These are phyloP conservation scores for Pinus taeda DNA, from an alignment of 75 land plant genomes.

Conservation along the genomic window DNA sequence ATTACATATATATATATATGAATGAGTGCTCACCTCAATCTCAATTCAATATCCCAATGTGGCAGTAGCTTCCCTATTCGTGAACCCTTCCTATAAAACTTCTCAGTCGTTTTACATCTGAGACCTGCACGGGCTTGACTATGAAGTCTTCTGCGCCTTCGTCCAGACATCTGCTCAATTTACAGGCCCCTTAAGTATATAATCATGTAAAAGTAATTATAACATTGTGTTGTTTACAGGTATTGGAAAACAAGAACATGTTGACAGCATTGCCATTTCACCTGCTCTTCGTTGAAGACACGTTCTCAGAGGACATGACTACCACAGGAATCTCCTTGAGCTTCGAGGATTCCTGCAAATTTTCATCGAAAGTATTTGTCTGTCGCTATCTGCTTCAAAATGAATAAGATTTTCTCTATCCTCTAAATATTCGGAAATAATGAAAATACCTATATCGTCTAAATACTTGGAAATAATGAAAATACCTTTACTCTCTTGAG, in stretches of 20 bases:
- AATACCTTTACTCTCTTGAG: conserved; percentile 46
- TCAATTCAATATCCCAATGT: too few species aligned
- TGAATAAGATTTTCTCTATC: too few species aligned
- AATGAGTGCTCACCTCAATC: too few species aligned
- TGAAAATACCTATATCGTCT: background rate
- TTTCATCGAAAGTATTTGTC: too few species aligned
- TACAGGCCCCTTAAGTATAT: background rate
- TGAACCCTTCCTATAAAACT: background rate
- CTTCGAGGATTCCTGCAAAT: conserved; percentile 33
- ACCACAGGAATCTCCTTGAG: conserved; percentile 84
- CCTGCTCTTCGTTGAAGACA: conserved; percentile 69
- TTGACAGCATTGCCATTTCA: background rate
- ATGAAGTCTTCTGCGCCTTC: conserved; percentile 39
- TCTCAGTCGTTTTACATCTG: conserved; percentile 31
- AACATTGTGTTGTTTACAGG: too few species aligned
- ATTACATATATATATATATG: too few species aligned
- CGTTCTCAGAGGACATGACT: conserved; percentile 87
- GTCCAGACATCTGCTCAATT: conserved; percentile 22
- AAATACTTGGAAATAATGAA: too few species aligned
- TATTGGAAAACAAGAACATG: too few species aligned
- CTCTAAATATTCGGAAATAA: background rate
- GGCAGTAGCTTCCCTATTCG: too few species aligned
- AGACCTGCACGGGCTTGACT: conserved; percentile 26
- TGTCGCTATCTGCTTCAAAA: too few species aligned
- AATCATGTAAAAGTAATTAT: too few species aligned